These are phyloP conservation scores for Sclerotinia trifoliorum DNA, from an alignment of 2,329 filamentous ascomycete genomes.

Conservation along the genomic window DNA sequence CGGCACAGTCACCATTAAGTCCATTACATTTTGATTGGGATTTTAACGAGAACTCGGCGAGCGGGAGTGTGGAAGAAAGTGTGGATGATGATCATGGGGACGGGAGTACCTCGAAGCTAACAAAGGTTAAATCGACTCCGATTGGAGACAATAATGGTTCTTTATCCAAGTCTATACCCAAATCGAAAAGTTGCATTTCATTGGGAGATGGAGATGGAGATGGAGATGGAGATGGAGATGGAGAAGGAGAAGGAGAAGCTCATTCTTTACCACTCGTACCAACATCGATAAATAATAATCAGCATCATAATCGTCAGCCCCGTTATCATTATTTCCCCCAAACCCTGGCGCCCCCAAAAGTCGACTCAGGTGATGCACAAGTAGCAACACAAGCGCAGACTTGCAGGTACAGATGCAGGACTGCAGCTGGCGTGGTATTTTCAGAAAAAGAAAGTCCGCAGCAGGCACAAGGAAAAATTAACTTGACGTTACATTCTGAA, in stretches of 20 bases:
- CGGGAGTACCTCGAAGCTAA: conserved; percentile 3
- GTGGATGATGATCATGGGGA: neutral
- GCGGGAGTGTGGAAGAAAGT: conserved; percentile 3
- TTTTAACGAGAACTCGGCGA: conserved; percentile 1
- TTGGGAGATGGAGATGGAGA: neutral
- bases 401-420: conserved; percentile 7
- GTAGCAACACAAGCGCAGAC: conserved; percentile 12
- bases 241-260: too few relatives aligned
- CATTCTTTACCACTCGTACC: neutral
- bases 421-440: neutral
- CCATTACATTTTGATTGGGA: neutral
- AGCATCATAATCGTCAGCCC: conserved; percentile 14
- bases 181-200: neutral
- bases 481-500: conserved; percentile 16
- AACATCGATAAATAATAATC: neutral
- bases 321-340: conserved; percentile 14
- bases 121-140: neutral
- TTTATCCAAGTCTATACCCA: conserved; percentile 5
- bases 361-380: conserved; percentile 9
- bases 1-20: conserved; percentile 11
- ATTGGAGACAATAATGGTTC: neutral
- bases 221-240: too few relatives aligned
- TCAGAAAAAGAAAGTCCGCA: conserved; percentile 19
- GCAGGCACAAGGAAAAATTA: conserved; percentile 4
- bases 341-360: conserved; percentile 11